Conservation (phyloP, 345 rosid genomes). For the Barbarea vulgaris region DNA sequence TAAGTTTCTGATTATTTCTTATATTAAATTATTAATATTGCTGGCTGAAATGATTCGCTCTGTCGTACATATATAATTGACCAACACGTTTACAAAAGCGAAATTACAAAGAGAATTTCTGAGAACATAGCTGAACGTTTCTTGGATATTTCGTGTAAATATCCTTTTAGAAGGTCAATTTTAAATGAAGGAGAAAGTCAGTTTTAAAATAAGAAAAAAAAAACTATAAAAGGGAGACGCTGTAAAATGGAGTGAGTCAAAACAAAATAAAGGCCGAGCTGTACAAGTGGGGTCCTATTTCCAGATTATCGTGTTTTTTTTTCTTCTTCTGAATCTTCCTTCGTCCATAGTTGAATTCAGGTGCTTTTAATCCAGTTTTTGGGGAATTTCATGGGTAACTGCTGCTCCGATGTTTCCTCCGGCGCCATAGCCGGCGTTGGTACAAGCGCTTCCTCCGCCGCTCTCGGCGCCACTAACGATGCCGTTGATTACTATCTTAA, state of each 20-base stretch:
- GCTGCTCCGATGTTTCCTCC: slow-evolving; percentile 56
- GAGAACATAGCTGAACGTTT: neutral
- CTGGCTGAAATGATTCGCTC: neutral
- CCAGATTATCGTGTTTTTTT: no score
- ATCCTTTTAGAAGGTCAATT: neutral
- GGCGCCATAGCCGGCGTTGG: slow-evolving; percentile 59
- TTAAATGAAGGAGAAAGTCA: neutral
- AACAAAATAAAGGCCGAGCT: neutral
- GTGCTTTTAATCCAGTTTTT: neutral
- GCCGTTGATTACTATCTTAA: slow-evolving; percentile 70
- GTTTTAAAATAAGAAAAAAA: neutral
- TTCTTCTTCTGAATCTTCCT: neutral
- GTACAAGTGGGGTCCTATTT: slow-evolving; percentile 25
- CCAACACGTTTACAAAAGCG: neutral
- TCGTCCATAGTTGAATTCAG: no score
- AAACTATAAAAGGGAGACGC: neutral
- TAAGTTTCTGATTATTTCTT: neutral
- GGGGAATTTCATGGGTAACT: slow-evolving; percentile 56
- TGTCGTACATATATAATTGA: neutral
- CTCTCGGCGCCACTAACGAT: slow-evolving; percentile 40
- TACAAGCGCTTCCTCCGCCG: slow-evolving; percentile 32
- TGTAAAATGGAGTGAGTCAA: neutral
- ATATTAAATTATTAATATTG: no score
- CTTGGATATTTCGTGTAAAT: slow-evolving; percentile 31
- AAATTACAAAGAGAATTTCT: slow-evolving; percentile 16